These are phyloP conservation scores for Trichosporon sp. DNA, from an alignment of 1,284 basidiomycete genomes.

Conservation along the genomic window DNA sequence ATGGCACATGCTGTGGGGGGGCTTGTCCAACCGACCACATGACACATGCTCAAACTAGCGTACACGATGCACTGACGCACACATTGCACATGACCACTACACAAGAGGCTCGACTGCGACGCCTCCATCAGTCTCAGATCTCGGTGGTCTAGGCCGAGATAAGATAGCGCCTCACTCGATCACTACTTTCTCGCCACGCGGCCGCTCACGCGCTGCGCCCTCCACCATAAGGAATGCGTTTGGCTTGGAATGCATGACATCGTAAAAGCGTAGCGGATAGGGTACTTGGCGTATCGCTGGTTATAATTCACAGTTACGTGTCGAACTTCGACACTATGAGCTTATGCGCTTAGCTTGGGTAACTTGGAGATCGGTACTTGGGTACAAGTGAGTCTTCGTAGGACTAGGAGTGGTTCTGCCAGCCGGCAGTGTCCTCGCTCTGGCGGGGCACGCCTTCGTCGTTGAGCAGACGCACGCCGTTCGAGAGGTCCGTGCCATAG, in stretches of 20 bases:
- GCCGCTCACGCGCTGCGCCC: too few species aligned
- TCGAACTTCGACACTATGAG: too few species aligned
- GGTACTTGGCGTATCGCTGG: background rate
- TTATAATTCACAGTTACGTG: too few species aligned
- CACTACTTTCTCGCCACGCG: too few species aligned
- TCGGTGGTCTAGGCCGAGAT: background rate
- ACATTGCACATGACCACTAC: background rate
- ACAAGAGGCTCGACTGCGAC: background rate
- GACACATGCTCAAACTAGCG: background rate
- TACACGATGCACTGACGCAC: background rate
- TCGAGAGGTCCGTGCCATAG: constrained; percentile 31
- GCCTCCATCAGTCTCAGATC: background rate
- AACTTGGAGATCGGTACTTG: too few species aligned
- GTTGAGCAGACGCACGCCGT: constrained; percentile 39
- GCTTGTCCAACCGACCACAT: background rate
- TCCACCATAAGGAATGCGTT: too few species aligned
- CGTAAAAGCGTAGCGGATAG: background rate
- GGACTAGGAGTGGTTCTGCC: background rate
- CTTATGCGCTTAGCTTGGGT: too few species aligned
- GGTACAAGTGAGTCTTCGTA: background rate
- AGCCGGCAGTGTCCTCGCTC: constrained; percentile 49
- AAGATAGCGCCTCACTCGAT: too few species aligned
- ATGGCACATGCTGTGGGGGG: too few species aligned
- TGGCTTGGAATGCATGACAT: background rate
- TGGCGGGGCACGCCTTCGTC: constrained; percentile 41